Conservation (phyloP, 176 grass and related monocot genomes). For the Carex cristatella region DNA sequence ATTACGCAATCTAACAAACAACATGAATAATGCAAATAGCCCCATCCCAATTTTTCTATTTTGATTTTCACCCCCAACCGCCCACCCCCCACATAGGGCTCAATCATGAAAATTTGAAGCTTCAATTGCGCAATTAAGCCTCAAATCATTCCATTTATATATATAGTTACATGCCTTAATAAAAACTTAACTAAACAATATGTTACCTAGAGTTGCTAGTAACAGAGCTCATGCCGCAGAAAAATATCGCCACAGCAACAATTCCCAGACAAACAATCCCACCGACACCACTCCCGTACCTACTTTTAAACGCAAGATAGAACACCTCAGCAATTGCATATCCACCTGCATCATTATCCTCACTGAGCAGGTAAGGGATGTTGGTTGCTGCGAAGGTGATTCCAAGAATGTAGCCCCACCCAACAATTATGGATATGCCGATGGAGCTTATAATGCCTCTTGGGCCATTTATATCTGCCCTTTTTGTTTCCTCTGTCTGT, state of each 20-base stretch:
- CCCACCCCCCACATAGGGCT: no score
- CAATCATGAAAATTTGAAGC: no score
- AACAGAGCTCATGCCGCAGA: conserved; percentile 49
- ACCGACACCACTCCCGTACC: conserved; percentile 36
- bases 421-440: conserved; percentile 37
- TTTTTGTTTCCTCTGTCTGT: conserved; percentile 52
- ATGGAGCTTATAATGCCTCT: conserved; percentile 46
- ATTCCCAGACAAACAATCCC: conserved; percentile 48
- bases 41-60: neutral
- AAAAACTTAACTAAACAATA: neutral
- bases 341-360: conserved; percentile 35
- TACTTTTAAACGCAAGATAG: conserved; percentile 37
- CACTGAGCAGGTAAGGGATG: conserved; percentile 28
- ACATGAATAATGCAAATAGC: conserved; percentile 16
- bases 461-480: conserved; percentile 41
- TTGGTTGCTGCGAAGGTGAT: conserved; percentile 39
- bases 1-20: neutral
- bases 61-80: no score
- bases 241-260: conserved; percentile 45
- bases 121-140: no score
- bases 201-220: conserved; percentile 46
- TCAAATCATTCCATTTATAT: neutral
- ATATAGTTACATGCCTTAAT: neutral
- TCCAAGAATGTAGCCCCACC: conserved; percentile 41
- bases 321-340: conserved; percentile 52